Evolutionary conservation across 1,284 basidiomycete species (phyloP).

Genomic region (Cryptococcus depauperatus): DNA sequence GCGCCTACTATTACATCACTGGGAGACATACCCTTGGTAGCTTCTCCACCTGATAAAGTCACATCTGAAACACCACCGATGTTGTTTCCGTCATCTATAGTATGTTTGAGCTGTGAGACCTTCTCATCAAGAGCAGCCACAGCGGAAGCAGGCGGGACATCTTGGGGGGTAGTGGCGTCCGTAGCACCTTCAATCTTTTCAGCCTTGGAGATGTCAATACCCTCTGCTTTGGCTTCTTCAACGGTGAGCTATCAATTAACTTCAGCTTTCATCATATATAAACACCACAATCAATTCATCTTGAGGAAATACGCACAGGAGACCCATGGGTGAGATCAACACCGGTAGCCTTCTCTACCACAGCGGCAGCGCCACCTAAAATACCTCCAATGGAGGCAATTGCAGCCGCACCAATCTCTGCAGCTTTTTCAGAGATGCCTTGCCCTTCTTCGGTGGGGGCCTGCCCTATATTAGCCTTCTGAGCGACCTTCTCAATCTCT

Average conservation of each 20-base stretch:
- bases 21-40: constrained; percentile 20
- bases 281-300: background rate
- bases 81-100: constrained; percentile 5
- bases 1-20: background rate
- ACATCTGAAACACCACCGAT: constrained; percentile 10
- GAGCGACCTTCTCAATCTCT: constrained; percentile 27
- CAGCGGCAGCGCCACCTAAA: constrained; percentile 20
- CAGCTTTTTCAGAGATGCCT: constrained; percentile 18
- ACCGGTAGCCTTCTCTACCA: constrained; percentile 34
- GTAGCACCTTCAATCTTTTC: constrained; percentile 24
- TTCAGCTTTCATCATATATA: constrained; percentile 2
- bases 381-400: constrained; percentile 26
- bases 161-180: constrained; percentile 24
- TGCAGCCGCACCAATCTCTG: constrained; percentile 24
- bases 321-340: constrained; percentile 32
- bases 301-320: constrained; percentile 25
- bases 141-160: constrained; percentile 26
- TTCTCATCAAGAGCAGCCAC: constrained; percentile 34
- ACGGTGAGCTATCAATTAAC: constrained; percentile 25
- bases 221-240: constrained; percentile 38
- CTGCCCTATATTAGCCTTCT: constrained; percentile 25
- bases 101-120: constrained; percentile 29
- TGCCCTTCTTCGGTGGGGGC: constrained; percentile 19
- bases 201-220: constrained; percentile 33
- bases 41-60: constrained; percentile 15